phyloP scores from a whole-genome alignment of 2,329 filamentous ascomycete species.

The Sclerotinia sclerotiorum region DNA sequence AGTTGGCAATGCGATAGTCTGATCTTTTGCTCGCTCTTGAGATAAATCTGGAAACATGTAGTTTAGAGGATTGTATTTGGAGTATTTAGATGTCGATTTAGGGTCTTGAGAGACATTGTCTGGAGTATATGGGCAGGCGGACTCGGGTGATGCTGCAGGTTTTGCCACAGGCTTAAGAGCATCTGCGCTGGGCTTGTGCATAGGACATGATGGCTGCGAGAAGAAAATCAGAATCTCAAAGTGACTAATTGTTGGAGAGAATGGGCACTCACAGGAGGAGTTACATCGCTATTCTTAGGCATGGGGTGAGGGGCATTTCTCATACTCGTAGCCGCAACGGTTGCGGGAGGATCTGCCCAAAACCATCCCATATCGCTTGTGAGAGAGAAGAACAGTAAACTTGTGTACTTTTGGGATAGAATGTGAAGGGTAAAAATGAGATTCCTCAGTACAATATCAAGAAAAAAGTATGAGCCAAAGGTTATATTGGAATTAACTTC shows the following conservation, averaged over 20 bases:
- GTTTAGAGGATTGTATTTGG: constrained; percentile 78
- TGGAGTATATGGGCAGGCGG: constrained; percentile 40
- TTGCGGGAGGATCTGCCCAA: constrained; percentile 36
- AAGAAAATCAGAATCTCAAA: background rate
- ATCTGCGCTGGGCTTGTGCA: constrained; percentile 54
- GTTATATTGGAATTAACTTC: constrained; percentile 17
- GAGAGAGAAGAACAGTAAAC: background rate
- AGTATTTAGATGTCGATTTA: constrained; percentile 51
- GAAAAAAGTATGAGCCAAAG: background rate
- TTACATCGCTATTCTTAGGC: constrained; percentile 28
- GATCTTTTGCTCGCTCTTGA: constrained; percentile 72
- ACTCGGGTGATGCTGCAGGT: constrained; percentile 36
- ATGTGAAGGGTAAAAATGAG: background rate
- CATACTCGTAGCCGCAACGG: constrained; percentile 31
- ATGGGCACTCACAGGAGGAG: constrained; percentile 35
- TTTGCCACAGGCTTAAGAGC: constrained; percentile 36
- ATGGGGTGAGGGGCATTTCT: constrained; percentile 33
- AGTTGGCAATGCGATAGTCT: constrained; percentile 72
- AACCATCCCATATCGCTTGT: constrained; percentile 39
- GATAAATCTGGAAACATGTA: constrained; percentile 92
- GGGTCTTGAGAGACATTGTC: constrained; percentile 29
- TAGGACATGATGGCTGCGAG: constrained; percentile 64
- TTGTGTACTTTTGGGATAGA: background rate
- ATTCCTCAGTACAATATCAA: background rate
- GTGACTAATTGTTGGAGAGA: constrained; percentile 24